Base-by-base conservation (phyloP, 192 early-diverging fungal species). In the Linnemannia exigua region DNA sequence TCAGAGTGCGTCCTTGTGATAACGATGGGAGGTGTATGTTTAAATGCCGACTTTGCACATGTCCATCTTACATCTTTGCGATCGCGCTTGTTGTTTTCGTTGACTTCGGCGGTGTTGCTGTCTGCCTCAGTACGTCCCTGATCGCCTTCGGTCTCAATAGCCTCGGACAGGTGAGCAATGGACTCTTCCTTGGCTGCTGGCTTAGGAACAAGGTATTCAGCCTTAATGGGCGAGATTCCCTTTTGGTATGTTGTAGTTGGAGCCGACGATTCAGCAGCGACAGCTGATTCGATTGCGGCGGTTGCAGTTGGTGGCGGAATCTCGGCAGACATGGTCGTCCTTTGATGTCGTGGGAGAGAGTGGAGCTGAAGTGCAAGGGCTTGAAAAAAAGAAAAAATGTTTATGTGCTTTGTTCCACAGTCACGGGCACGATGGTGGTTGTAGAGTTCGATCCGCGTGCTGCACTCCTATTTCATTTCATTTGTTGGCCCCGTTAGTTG, bases 1-100 rank as follows among this genome's bases (percentile, higher is more conserved):
- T 52, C 36, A 50, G 31, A n/a, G 8, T 52, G n/a, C 36, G 46
- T 36, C 9, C 35, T 38, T 46, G 36, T 74, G 41, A 15, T 7
- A 50, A 79, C 1, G 25, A 33, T 28, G 4, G 14, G 35, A 31
- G 1, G 1, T 58, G 16, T 35, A 44, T 31, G 0, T 8, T 22
- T 20, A 12, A 75, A 46, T 11, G 54, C 36, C 33, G 16, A 15
- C 3, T n/a, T 44, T 44, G 41, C 33, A n/a, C 25, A 9, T 12
- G n/a, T 61, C 25, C 31, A 17, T 1, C 77, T 14, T 80, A 86
- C 84, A 41, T 86, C 63, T 15, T 80, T 76, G 35, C 77, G 79
- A 33, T 76, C 70, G 3, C 84, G 78, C 66, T 86, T 86, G 61
- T 86, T 86, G 44, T 86, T 86, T 22, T 71, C 61, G 75, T 82